Evolutionary conservation across 1,284 basidiomycete genomes (phyloP), one percentile per base, ranked within the genome.

Genomic region (Ustilago lituana): DNA sequence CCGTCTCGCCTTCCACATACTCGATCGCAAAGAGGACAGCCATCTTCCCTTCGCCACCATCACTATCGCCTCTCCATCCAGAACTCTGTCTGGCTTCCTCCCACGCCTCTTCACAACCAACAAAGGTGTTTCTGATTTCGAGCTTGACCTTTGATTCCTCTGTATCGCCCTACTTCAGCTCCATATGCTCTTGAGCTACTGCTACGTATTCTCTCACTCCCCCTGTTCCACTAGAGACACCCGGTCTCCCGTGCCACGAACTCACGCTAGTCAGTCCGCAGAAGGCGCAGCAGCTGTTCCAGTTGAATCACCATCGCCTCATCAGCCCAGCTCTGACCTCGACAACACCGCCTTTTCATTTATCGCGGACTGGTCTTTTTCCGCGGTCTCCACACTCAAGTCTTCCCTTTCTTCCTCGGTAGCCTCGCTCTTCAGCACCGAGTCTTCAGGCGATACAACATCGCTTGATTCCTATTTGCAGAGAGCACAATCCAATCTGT

Each of bases 131-230:
- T n/a, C n/a, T n/a, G n/a, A n/a, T n/a, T n/a, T n/a, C n/a, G n/a
- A n/a, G n/a, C n/a, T n/a, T n/a, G n/a, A n/a, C n/a, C n/a, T 14
- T 15, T 11, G 11, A 20, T 27, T 19, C n/a, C 24, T 15, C 17
- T 1, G 3, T 22, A 0, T 35, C 32, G n/a, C 20, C 26, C 15
- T 37, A 2, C 20, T 4, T n/a, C 44, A n/a, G 33, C 29, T 27
- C 31, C 59, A 38, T 41, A 64, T 64, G 61, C 61, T 53, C 31
- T 58, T 50, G 54, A 64, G 54, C 61, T 57, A 58, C 36, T 54
- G 40, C 33, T 58, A 53, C 36, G 49, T 49, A 14, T 64, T 49
- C 61, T 55, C 50, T 27, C 53, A 61, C 33, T 50, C 58, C n/a
- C 54, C 58, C 11, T n/a, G 37, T 22, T 32, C 50, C 24, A 24